Base-by-base conservation (phyloP, 2,329 filamentous ascomycete species). In the Monosporascus cannonballus region DNA sequence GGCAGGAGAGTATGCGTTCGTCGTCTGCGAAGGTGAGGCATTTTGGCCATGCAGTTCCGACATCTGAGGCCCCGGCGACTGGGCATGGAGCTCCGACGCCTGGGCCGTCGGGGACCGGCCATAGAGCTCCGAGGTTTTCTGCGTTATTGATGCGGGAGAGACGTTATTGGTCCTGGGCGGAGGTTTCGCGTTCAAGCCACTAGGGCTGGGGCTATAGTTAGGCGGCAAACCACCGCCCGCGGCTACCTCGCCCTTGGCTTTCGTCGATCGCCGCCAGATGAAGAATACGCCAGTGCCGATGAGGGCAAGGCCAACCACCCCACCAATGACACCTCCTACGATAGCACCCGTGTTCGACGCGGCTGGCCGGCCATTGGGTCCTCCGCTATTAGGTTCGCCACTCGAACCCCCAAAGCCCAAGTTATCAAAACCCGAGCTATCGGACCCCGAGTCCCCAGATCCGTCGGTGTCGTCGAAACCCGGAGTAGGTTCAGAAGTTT, bases 211-310 rank as follows among this genome's bases (percentile, higher is more conserved):
- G 50, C 58, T 63, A 4, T 36, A 52, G 27, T 56, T 58, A 0
- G 55, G 55, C 50, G 57, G 61, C 0, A 47, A 39, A n/a, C 18
- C 48, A 9, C 34, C 30, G 25, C 50, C 9, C n/a, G 30, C 14
- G 30, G 22, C 11, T 48, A 51, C 39, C 27, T 1, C 41, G 38
- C 24, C 47, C 25, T 53, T 47, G 6, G 57, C 49, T 50, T 54
- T 53, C 41, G 53, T 57, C 44, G 52, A 53, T 37, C 59, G 57
- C 18, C 61, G 57, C 53, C 63, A 62, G 42, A 74, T 65, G 59
- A 75, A 69, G 51, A 76, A 65, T 24, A 70, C 65, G 0, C 65
- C 55, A 0, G 66, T 67, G 3, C 55, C 62, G 37, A 71, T 53
- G 14, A 69, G 39, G 8, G 54, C 61, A 2, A 73, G 56, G 4